A percentile compares a stretch with the other conserved stretches of the same genome.
Conservation (phyloP, 75 land plant species). For the Picea sitchensis region DNA sequence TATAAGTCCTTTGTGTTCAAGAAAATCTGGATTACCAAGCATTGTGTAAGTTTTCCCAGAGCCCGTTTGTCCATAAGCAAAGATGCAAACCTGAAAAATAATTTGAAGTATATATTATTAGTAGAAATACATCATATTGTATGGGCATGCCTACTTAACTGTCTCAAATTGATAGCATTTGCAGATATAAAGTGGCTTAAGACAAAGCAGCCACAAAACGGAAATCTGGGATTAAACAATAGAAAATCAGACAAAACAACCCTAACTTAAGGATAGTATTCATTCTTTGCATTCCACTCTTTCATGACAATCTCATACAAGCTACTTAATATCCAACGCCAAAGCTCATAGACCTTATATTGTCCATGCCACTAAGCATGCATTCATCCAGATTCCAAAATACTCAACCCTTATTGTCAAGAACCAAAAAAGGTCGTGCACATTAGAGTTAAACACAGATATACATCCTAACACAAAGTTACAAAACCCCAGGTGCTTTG, state of each 20-base stretch:
- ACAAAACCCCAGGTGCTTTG: no score
- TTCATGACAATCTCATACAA: not conserved
- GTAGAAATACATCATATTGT: not conserved
- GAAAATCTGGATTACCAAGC: slow-evolving; percentile 80
- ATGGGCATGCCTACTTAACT: not conserved
- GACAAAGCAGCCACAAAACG: not conserved
- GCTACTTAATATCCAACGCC: not conserved
- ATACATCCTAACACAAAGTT: no score
- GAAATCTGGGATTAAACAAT: not conserved
- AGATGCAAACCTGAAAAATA: slow-evolving; percentile 78
- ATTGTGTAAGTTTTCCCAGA: slow-evolving; percentile 98
- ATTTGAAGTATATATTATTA: not conserved
- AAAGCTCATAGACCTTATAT: not conserved
- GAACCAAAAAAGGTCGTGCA: not conserved
- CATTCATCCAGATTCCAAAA: no score
- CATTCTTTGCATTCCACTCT: not conserved
- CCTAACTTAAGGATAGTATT: not conserved
- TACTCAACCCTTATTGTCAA: not conserved
- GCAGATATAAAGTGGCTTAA: not conserved
- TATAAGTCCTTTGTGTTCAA: slow-evolving; percentile 76
- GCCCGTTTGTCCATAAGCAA: slow-evolving; percentile 99
- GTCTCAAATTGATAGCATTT: not conserved
- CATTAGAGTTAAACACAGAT: no score
- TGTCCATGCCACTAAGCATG: no score
- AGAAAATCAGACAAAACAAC: not conserved